Conservation (phyloP, 2,329 filamentous ascomycete species). For the Ophiostoma sp. region DNA sequence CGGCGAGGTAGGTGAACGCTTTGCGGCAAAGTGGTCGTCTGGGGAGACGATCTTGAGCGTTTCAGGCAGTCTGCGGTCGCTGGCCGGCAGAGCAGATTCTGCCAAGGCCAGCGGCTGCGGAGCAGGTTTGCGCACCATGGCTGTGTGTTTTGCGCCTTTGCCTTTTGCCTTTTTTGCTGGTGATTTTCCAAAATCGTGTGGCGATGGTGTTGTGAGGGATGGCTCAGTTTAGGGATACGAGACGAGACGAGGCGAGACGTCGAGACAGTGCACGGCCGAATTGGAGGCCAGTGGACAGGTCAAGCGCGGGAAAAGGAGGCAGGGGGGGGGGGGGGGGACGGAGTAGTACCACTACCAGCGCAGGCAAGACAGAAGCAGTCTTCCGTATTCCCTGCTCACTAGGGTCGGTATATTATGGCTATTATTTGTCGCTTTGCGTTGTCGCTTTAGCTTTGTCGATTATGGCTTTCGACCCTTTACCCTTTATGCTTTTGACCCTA, state of each 20-base stretch:
- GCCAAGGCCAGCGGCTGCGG: slow-evolving; percentile 54
- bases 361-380: neutral
- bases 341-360: too few species aligned
- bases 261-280: slow-evolving; percentile 15
- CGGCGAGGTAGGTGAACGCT: slow-evolving; percentile 41
- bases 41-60: slow-evolving; percentile 34
- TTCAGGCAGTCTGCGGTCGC: slow-evolving; percentile 35
- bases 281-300: slow-evolving; percentile 5
- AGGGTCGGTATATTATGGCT: slow-evolving; percentile 9
- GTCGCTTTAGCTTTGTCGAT: neutral
- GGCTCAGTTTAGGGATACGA: slow-evolving; percentile 11
- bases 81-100: slow-evolving; percentile 35
- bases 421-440: neutral
- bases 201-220: neutral
- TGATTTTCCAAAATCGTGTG: neutral
- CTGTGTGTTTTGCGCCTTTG: slow-evolving; percentile 3
- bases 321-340: slow-evolving; percentile 5
- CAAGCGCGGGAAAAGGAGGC: slow-evolving; percentile 14
- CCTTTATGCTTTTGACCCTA: neutral
- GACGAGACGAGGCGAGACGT: slow-evolving; percentile 13
- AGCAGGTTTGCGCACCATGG: slow-evolving; percentile 54
- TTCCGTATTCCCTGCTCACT: slow-evolving; percentile 11
- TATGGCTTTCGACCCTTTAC: neutral
- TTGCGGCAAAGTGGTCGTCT: slow-evolving; percentile 32
- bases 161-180: neutral